Evolutionary conservation across 257 asterid genomes (phyloP).

Genomic region (Nicotiana tomentosiformis): DNA sequence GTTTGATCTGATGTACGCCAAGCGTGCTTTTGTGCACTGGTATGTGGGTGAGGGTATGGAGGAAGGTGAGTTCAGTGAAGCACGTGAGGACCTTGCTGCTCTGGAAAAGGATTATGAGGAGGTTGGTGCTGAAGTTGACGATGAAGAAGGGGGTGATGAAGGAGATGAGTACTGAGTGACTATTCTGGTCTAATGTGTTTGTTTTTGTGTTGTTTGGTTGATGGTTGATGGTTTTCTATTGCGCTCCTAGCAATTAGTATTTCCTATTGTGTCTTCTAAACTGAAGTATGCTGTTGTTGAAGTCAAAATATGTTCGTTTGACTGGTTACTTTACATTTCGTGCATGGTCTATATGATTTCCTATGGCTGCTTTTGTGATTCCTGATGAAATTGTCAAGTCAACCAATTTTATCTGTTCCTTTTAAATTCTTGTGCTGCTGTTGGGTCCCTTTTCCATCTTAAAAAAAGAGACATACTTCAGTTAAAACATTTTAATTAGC

Average conservation of each 20-base stretch:
- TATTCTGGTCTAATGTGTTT: not conserved
- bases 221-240: not conserved
- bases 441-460: no score
- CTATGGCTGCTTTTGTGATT: no score
- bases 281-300: not conserved
- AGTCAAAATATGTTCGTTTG: conserved; percentile 1
- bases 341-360: not conserved
- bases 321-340: not conserved
- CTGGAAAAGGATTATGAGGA: conserved; percentile 25
- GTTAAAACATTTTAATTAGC: not conserved
- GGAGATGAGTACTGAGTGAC: not conserved
- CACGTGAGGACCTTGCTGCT: conserved; percentile 29
- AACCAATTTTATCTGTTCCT: no score
- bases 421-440: no score
- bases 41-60: conserved; percentile 29
- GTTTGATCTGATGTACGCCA: conserved; percentile 23
- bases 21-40: conserved; percentile 29
- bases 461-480: not conserved
- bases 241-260: not conserved
- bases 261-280: not conserved
- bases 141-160: conserved; percentile 16
- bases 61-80: conserved; percentile 31
- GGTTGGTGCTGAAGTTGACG: conserved; percentile 20
- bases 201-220: not conserved
- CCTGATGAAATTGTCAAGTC: no score